Percentiles rank a stretch among this genome's conserved stretches.
Conservation (phyloP, 176 grass and related monocot genomes). For the Aegilops speltoides region DNA sequence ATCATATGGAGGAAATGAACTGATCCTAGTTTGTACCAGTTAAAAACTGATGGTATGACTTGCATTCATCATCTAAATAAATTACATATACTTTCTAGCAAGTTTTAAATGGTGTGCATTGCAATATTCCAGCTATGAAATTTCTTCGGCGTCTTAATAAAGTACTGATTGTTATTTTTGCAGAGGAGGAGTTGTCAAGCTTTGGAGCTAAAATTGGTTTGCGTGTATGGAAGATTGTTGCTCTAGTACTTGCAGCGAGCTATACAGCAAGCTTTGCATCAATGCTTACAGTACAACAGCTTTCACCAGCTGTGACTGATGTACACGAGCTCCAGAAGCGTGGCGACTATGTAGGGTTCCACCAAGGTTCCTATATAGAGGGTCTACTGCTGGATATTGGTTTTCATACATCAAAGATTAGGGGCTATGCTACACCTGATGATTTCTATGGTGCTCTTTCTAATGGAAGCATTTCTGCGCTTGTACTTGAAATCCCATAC, state of each 20-base stretch:
- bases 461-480: conserved; percentile 27
- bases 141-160: neutral
- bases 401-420: conserved; percentile 32
- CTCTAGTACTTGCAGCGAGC: conserved; percentile 43
- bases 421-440: conserved; percentile 6
- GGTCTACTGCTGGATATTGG: conserved; percentile 16
- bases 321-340: conserved; percentile 41
- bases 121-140: too few relatives aligned
- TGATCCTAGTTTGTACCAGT: neutral
- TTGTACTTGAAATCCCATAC: conserved; percentile 42
- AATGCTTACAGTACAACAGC: conserved; percentile 54
- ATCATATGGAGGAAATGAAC: neutral
- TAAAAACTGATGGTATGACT: neutral
- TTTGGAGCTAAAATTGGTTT: conserved; percentile 28
- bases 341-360: conserved; percentile 34
- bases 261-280: conserved; percentile 59
- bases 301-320: conserved; percentile 39
- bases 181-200: conserved; percentile 35
- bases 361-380: conserved; percentile 19
- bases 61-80: neutral
- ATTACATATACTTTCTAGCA: neutral
- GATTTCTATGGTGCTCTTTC: conserved; percentile 23
- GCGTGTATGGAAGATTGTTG: conserved; percentile 35
- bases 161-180: neutral
- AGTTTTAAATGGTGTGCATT: neutral